A percentile compares a stretch with the other conserved stretches of the same genome.
Conservation (phyloP, 441 rosid species). For the Theobroma grandiflorum region DNA sequence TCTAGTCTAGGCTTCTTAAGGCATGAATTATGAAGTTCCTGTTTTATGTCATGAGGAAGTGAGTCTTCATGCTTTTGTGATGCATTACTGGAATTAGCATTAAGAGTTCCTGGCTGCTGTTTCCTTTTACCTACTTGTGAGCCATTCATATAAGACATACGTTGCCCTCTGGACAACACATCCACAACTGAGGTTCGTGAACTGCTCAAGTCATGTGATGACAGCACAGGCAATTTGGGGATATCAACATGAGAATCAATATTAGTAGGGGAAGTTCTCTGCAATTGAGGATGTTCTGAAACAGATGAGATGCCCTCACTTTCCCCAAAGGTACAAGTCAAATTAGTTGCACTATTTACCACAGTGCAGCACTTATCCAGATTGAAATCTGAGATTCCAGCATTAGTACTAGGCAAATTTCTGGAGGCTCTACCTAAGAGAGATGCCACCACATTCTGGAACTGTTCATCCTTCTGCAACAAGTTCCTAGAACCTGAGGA, state of each 20-base stretch:
- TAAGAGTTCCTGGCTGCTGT: conserved; percentile 64
- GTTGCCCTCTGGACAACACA: conserved; percentile 77
- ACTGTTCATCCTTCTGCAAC: conserved; percentile 95
- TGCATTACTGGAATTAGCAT: conserved; percentile 71
- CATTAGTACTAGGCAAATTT: conserved; percentile 69
- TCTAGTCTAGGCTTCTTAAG: conserved; percentile 84
- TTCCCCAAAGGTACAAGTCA: neutral
- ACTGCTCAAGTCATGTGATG: conserved; percentile 56
- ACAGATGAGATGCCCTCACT: conserved; percentile 85
- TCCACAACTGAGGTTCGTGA: conserved; percentile 85
- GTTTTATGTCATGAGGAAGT: conserved; percentile 52
- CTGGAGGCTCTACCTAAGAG: conserved; percentile 81
- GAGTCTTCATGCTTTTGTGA: conserved; percentile 65
- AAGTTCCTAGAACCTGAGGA: conserved; percentile 89
- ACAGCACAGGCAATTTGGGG: conserved; percentile 52
- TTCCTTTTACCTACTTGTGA: conserved; percentile 58
- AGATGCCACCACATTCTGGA: conserved; percentile 77
- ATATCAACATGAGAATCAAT: conserved; percentile 84
- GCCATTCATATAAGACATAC: conserved; percentile 57
- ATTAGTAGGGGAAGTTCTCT: conserved; percentile 90
- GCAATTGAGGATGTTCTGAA: conserved; percentile 84
- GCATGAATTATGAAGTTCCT: conserved; percentile 64
- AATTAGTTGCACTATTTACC: neutral
- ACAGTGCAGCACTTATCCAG: conserved; percentile 67
- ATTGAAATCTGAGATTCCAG: conserved; percentile 71